A percentile compares a stretch with the other conserved stretches of the same genome.
Evolutionary conservation across 495 filamentous ascomycete genomes (phyloP).

Genomic region (Penicillium malachiteum): DNA sequence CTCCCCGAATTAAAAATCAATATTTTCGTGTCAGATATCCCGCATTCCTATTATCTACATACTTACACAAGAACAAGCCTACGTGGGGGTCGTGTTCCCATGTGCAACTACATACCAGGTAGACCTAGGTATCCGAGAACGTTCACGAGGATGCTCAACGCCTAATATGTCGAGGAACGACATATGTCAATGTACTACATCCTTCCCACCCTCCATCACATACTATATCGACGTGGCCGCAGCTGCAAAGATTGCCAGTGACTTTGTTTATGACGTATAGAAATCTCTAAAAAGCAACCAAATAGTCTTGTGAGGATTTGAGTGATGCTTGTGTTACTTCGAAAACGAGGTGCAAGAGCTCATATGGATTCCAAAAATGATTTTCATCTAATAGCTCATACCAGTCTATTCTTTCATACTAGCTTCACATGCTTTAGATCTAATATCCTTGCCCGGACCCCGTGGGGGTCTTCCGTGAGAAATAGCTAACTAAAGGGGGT

Average conservation of each 20-base stretch:
- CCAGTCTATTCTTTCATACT: background rate
- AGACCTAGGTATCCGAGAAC: background rate
- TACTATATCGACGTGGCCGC: too few relatives aligned
- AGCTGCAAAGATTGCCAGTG: background rate
- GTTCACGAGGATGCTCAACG: constrained; percentile 20
- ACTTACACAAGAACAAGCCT: background rate
- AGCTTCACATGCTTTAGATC: background rate
- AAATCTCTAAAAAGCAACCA: background rate
- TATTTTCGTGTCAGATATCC: background rate
- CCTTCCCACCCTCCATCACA: too few relatives aligned
- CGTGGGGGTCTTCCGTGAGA: constrained; percentile 1
- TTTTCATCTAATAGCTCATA: too few relatives aligned
- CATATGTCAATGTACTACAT: background rate
- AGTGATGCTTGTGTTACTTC: constrained; percentile 1
- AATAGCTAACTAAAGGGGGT: constrained; percentile 6
- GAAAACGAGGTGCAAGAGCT: background rate
- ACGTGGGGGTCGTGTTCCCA: constrained; percentile 2
- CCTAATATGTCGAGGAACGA: constrained; percentile 21
- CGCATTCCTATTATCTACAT: background rate
- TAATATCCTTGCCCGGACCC: constrained; percentile 1
- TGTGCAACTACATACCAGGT: background rate
- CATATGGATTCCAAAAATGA: background rate
- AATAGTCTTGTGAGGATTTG: constrained; percentile 4
- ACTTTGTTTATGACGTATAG: background rate
- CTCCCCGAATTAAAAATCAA: background rate